phyloP scores from a whole-genome alignment of 73 alveolate genomes.

The Stentor roeselii region DNA sequence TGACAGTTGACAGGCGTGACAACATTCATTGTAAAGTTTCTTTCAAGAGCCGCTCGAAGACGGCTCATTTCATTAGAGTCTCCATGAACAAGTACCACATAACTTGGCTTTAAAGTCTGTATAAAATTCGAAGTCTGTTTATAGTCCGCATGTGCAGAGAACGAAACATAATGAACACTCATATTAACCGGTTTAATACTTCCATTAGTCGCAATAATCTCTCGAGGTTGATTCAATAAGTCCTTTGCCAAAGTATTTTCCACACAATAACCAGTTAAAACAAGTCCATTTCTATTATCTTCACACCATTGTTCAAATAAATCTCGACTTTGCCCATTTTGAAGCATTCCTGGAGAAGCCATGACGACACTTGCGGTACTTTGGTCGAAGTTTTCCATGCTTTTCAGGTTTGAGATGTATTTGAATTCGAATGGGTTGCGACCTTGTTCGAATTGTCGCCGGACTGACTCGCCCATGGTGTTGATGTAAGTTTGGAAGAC shows the following conservation, averaged over 20 bases:
- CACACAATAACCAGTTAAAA: conserved; percentile 94
- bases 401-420: conserved; percentile 61
- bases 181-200: conserved; percentile 57
- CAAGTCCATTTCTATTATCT: conserved; percentile 82
- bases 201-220: conserved; percentile 55
- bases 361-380: conserved; percentile 83
- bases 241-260: conserved; percentile 94
- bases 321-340: conserved; percentile 87
- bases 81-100: conserved; percentile 98
- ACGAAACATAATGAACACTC: conserved; percentile 88
- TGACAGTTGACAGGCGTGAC: conserved; percentile 12
- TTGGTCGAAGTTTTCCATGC: conserved; percentile 51
- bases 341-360: conserved; percentile 98
- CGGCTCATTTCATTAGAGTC: conserved; percentile 92
- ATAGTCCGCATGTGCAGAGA: conserved; percentile 98
- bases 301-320: conserved; percentile 91
- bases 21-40: conserved; percentile 39
- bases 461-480: conserved; percentile 88
- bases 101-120: conserved; percentile 80
- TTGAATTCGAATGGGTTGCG: conserved; percentile 90
- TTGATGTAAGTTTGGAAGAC: conserved; percentile 92
- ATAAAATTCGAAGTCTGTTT: conserved; percentile 92
- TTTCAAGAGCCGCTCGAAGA: conserved; percentile 63
- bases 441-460: conserved; percentile 73
- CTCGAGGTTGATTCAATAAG: conserved; percentile 75